Evolutionary conservation across 1,284 basidiomycete genomes (phyloP).

Genomic region (Ustilago tritici): DNA sequence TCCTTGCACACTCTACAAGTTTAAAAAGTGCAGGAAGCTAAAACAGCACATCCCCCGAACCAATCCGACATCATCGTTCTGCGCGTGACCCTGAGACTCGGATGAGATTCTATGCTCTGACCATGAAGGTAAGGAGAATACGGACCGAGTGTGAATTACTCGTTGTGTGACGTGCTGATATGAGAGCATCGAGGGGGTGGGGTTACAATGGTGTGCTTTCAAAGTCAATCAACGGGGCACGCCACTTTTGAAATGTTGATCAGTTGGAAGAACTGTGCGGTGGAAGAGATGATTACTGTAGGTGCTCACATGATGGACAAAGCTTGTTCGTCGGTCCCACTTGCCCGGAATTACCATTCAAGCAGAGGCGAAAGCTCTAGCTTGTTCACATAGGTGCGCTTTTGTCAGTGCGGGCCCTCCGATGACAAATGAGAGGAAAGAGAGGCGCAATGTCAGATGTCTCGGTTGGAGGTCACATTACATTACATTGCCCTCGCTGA

Average conservation of each 20-base stretch:
- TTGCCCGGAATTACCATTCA: too few species aligned
- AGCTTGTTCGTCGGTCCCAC: too few species aligned
- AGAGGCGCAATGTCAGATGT: constrained; percentile 1
- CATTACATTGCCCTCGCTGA: constrained; percentile 5
- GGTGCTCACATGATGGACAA: too few species aligned
- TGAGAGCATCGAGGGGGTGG: not conserved
- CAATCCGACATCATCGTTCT: not conserved
- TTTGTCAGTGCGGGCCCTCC: too few species aligned
- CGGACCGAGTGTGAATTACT: not conserved
- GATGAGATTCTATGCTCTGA: not conserved
- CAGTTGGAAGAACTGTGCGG: constrained; percentile 18
- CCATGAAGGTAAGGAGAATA: not conserved
- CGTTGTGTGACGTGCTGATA: not conserved
- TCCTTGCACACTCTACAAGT: not conserved
- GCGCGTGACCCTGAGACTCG: constrained; percentile 3
- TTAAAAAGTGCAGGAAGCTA: not conserved
- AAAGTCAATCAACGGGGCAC: constrained; percentile 4
- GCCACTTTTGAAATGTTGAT: constrained; percentile 15
- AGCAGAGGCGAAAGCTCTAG: too few species aligned
- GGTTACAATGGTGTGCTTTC: not conserved
- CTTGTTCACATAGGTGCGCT: too few species aligned
- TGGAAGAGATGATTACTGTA: not conserved
- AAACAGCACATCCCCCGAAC: not conserved
- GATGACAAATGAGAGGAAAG: not conserved
- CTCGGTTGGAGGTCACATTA: constrained; percentile 9